Evolutionary conservation across 106 monocot species (phyloP).

Genomic region (Platanthera guangdongensis): DNA sequence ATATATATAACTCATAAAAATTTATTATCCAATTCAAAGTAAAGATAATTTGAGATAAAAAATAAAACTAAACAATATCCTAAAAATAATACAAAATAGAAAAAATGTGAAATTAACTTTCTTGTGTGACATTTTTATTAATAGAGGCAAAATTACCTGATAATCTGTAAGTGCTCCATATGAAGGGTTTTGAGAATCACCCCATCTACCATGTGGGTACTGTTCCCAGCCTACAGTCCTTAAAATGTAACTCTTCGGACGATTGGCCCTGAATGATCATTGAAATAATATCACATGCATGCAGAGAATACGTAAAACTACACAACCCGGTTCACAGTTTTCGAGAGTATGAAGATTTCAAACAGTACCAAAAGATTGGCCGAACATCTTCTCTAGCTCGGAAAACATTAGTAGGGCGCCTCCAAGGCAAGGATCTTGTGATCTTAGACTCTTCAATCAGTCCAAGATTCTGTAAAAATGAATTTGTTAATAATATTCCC

Average conservation of each 20-base stretch:
- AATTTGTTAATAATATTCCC: conserved; percentile 3
- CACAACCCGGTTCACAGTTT: neutral
- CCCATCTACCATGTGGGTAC: conserved; percentile 84
- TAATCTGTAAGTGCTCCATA: conserved; percentile 84
- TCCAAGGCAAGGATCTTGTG: conserved; percentile 84
- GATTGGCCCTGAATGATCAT: conserved; percentile 63
- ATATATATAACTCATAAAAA: too few relatives aligned
- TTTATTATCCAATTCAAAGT: too few relatives aligned
- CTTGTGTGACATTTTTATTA: too few relatives aligned
- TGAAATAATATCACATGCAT: conserved; percentile 6
- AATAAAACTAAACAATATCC: too few relatives aligned
- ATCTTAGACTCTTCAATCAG: conserved; percentile 83
- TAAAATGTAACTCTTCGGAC: conserved; percentile 79
- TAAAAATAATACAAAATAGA: too few relatives aligned
- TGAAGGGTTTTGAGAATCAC: conserved; percentile 81
- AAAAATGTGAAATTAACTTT: too few relatives aligned
- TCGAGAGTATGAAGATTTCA: neutral
- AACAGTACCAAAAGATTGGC: conserved; percentile 87
- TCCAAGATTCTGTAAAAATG: conserved; percentile 66
- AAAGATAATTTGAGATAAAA: too few relatives aligned
- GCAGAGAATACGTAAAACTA: neutral
- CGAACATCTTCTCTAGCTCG: conserved; percentile 88
- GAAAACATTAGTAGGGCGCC: conserved; percentile 63
- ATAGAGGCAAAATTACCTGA: conserved; percentile 37
- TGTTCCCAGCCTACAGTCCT: conserved; percentile 90